Percentiles rank a stretch among this genome's conserved stretches.
These are phyloP conservation scores for Populus nigra DNA, from an alignment of 345 rosid species.

Conservation along the genomic window DNA sequence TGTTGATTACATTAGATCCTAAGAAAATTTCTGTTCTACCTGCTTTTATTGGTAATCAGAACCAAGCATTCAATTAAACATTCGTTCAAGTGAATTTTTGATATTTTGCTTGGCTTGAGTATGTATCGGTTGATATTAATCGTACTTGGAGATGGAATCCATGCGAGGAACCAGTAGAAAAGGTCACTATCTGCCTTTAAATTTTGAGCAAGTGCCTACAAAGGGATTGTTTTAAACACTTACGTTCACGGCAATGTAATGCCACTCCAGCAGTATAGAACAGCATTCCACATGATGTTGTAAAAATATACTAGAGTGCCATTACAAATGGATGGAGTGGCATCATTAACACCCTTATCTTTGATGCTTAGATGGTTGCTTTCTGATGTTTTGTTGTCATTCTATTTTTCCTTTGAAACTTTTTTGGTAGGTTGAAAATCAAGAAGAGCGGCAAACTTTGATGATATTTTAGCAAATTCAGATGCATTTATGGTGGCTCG, in stretches of 20 bases:
- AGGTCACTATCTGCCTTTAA: not conserved
- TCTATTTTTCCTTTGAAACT: not conserved
- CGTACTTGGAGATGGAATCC: not conserved
- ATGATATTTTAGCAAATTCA: constrained; percentile 77
- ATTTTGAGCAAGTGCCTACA: not conserved
- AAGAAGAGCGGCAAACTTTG: constrained; percentile 96
- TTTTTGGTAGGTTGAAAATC: constrained; percentile 75
- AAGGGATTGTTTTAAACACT: not conserved
- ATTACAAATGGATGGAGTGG: no score
- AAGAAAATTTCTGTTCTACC: not conserved
- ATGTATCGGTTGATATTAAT: not conserved
- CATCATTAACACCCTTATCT: not conserved
- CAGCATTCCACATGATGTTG: no score
- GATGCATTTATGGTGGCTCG: constrained; percentile 99
- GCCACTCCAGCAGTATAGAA: no score
- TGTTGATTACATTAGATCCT: not conserved
- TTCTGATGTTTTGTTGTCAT: not conserved
- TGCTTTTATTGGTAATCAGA: not conserved
- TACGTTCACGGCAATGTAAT: no score
- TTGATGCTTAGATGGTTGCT: not conserved
- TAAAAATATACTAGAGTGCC: no score
- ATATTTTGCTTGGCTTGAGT: not conserved
- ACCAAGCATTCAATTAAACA: not conserved
- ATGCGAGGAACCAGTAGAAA: not conserved
- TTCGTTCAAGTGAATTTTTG: not conserved